Evolutionary conservation across 2,329 filamentous ascomycete genomes (phyloP), one percentile per base, ranked within the genome.

Genomic region (Fusarium tjaetaba): DNA sequence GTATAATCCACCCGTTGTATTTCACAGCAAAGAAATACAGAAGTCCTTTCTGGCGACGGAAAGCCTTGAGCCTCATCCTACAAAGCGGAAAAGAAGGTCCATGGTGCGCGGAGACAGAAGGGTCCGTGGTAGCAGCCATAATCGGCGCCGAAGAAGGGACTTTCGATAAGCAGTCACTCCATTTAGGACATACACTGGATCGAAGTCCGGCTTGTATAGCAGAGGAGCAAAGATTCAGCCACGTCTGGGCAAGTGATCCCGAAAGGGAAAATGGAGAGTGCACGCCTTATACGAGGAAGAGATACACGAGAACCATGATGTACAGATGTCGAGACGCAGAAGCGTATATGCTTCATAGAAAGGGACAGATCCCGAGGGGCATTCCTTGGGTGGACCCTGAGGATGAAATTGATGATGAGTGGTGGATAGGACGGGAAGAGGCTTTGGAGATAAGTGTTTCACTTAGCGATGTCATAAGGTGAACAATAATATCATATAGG

Each of bases 51-150:
- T 76, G 74, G 74, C 74, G 74, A 0, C 72, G 72, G 1, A 75
- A 30, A 24, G 74, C 74, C 0, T 42, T 76, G 0, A 13, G 15
- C 15, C 52, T 76, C 9, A 39, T 76, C 0, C 20, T 48, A 0
- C 57, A 64, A 2, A 68, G 66, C 1, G 74, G 74, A 1, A 76
- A 52, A 7, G 74, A 76, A 32, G 74, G 74, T 0, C 74, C 72
- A 1, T 76, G 72, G 74, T 73, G 70, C 8, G 62, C 74, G 1
- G 61, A 71, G 28, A 71, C 58, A 1, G 72, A 76, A 8, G 60
- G 70, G 0, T 53, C 65, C 0, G 14, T 73, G 0, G 28, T 58
- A 24, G 49, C 34, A 46, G 6, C 53, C 39, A 34, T 73, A 1
- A 68, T 76, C 2, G 58, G 38, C 24, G 39, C 11, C 5, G 72